Evolutionary conservation across 2,329 filamentous ascomycete species (phyloP).

Genomic region (Mycocentrospora acerina): DNA sequence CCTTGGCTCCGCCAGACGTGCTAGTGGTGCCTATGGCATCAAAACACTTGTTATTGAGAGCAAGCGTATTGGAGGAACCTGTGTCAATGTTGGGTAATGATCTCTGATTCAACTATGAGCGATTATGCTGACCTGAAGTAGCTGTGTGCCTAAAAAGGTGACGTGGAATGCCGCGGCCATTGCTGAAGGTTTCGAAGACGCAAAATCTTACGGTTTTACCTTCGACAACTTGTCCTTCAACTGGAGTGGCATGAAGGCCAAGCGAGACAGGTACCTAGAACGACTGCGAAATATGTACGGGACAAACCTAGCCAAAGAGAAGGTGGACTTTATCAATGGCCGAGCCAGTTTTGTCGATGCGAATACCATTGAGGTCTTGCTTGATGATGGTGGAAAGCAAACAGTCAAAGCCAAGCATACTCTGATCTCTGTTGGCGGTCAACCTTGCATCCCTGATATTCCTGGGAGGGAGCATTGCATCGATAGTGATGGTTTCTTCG

Average conservation of each 20-base stretch:
- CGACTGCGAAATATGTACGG: no score
- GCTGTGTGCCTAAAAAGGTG: constrained; percentile 89
- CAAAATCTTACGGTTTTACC: constrained; percentile 78
- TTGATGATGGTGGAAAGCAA: constrained; percentile 69
- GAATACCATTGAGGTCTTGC: constrained; percentile 69
- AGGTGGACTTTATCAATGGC: constrained; percentile 77
- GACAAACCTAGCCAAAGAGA: no score
- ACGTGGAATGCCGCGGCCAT: constrained; percentile 82
- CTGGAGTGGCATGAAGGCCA: no score
- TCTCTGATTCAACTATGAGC: no score
- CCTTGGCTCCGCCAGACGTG: constrained; percentile 75
- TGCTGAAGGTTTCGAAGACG: constrained; percentile 73
- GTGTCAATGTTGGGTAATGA: constrained; percentile 90
- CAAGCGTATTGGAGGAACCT: constrained; percentile 76
- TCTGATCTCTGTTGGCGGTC: constrained; percentile 72
- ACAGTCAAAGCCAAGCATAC: constrained; percentile 77
- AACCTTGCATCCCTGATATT: constrained; percentile 66
- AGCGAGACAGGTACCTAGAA: no score
- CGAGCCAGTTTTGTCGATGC: constrained; percentile 65
- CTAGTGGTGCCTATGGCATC: constrained; percentile 72
- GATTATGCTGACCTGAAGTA: no score
- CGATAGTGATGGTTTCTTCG: constrained; percentile 81
- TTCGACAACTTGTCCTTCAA: no score
- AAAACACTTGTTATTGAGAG: constrained; percentile 80
- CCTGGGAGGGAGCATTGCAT: constrained; percentile 67